A percentile compares a stretch with the other conserved stretches of the same genome.
phyloP scores from a whole-genome alignment of 2,329 filamentous ascomycete genomes.

The Cryphonectria parasitica region DNA sequence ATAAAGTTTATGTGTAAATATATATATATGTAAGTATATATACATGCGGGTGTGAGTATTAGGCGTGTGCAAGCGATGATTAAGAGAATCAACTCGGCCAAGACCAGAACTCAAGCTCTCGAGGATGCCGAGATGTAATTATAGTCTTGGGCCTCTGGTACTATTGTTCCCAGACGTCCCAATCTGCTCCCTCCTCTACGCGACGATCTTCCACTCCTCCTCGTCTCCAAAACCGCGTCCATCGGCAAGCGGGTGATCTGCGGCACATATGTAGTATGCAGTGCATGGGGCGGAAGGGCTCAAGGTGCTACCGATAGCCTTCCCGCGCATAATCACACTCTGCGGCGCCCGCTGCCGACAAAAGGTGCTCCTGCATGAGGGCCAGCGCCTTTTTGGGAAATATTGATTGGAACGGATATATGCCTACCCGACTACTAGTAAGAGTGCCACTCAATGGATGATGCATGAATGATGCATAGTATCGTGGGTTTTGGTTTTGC shows the following conservation, averaged over 20 bases:
- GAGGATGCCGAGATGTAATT: neutral
- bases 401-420: conserved; percentile 6
- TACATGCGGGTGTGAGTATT: neutral
- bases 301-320: neutral
- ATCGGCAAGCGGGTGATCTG: neutral
- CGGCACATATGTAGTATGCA: neutral
- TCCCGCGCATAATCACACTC: neutral
- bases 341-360: neutral
- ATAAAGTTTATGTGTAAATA: neutral
- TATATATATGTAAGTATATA: too few relatives aligned
- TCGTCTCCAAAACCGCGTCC: neutral
- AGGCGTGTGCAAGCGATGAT: neutral
- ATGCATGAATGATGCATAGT: neutral
- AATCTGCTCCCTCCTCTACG: neutral
- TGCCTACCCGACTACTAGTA: neutral
- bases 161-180: neutral
- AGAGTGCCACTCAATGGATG: neutral
- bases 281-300: neutral
- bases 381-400: neutral
- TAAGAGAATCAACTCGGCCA: neutral
- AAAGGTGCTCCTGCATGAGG: neutral
- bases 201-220: neutral
- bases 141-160: neutral
- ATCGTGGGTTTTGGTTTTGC: neutral
- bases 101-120: neutral